Conservation (phyloP, 345 rosid genomes). For the Sonneratia caseolaris region DNA sequence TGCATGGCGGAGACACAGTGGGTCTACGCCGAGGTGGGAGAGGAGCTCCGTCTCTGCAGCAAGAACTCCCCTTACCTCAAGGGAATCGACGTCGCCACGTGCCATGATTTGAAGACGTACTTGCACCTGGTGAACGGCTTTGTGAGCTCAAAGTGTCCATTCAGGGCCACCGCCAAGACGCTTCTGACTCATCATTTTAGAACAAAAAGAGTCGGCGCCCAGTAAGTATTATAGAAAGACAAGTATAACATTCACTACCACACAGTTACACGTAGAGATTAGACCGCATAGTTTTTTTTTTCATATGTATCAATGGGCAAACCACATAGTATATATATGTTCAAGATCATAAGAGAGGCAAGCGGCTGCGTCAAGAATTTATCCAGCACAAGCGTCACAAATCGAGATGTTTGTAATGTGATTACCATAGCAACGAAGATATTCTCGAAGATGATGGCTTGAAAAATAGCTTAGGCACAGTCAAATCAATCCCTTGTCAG, state of each 20-base stretch:
- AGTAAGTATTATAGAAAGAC: not conserved
- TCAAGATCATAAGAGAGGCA: too few species aligned
- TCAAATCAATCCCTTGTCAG: too few species aligned
- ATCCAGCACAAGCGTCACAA: not conserved
- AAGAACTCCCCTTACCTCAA: constrained; percentile 51
- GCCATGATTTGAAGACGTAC: constrained; percentile 80
- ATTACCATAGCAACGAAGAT: not conserved
- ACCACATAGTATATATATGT: too few species aligned
- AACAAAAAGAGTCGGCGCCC: not conserved
- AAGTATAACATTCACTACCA: too few species aligned
- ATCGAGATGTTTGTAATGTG: not conserved
- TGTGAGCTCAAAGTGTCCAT: constrained; percentile 67
- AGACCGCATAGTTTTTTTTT: too few species aligned
- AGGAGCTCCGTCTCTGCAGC: constrained; percentile 62
- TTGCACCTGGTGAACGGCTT: constrained; percentile 57
- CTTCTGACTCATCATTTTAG: constrained; percentile 16
- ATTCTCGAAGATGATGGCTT: not conserved
- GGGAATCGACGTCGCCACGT: constrained; percentile 50
- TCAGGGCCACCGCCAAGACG: constrained; percentile 41
- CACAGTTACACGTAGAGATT: too few species aligned
- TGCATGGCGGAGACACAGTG: constrained; percentile 51
- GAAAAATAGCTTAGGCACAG: not conserved
- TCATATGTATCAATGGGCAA: too few species aligned
- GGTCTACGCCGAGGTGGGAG: constrained; percentile 80
- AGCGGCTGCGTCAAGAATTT: too few species aligned